phyloP scores from a whole-genome alignment of 2,329 filamentous ascomycete species.

The Fusarium siculi region DNA sequence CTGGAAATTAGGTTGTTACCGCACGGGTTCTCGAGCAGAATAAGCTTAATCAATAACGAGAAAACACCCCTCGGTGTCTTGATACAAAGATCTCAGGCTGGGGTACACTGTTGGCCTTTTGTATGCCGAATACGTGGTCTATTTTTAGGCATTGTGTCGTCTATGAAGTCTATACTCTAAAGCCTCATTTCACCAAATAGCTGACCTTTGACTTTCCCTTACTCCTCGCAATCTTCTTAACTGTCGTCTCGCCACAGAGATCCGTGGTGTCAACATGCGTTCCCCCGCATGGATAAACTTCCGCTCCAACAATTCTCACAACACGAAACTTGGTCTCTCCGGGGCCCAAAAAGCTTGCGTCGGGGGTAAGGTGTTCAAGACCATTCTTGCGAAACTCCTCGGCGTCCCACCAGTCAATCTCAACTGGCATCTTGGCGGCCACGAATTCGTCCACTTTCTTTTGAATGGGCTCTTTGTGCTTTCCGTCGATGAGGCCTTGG shows the following conservation, averaged over 20 bases:
- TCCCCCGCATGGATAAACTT: conserved; percentile 79
- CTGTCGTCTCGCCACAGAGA: conserved; percentile 67
- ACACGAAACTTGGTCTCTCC: conserved; percentile 68
- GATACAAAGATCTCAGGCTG: accelerated
- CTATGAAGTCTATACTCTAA: background rate
- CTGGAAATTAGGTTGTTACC: background rate
- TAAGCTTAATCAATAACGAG: background rate
- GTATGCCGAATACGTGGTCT: background rate
- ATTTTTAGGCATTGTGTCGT: background rate
- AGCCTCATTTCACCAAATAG: conserved; percentile 27
- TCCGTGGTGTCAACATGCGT: conserved; percentile 75
- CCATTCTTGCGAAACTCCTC: conserved; percentile 67
- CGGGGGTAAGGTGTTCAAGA: conserved; percentile 65
- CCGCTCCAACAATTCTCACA: conserved; percentile 74
- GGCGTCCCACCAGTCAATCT: conserved; percentile 73
- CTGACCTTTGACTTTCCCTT: conserved; percentile 42
- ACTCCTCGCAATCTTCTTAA: conserved; percentile 69
- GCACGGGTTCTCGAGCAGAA: background rate
- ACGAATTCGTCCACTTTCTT: conserved; percentile 68
- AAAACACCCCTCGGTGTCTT: background rate
- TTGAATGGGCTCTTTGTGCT: conserved; percentile 72
- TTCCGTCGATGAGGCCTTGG: conserved; percentile 71
- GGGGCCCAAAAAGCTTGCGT: conserved; percentile 47
- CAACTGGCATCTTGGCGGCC: conserved; percentile 64
- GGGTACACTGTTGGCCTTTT: background rate